Evolutionary conservation across 2,329 filamentous ascomycete species (phyloP).

Genomic region (Diaporthe longicolla): DNA sequence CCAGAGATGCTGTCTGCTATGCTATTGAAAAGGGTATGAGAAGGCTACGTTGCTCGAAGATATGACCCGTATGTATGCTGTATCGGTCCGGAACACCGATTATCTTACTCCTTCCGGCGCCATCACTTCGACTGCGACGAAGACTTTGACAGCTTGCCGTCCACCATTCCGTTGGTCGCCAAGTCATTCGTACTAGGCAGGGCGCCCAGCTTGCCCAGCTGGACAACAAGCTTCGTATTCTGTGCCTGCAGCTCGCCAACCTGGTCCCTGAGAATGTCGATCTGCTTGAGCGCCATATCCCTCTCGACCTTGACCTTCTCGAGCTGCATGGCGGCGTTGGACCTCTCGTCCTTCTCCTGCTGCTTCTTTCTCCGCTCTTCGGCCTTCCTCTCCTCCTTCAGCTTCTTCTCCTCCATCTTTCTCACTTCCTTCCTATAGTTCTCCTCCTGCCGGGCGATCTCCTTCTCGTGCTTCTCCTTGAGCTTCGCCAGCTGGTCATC

Average conservation of each 20-base stretch:
- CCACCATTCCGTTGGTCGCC: slow-evolving; percentile 10
- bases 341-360: slow-evolving; percentile 67
- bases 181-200: slow-evolving; percentile 16
- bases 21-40: slow-evolving; percentile 25
- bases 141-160: slow-evolving; percentile 15
- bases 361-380: slow-evolving; percentile 65
- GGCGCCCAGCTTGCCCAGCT: slow-evolving; percentile 61
- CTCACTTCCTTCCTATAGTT: slow-evolving; percentile 75
- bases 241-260: slow-evolving; percentile 71
- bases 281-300: slow-evolving; percentile 66
- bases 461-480: slow-evolving; percentile 73
- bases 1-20: slow-evolving; percentile 1
- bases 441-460: slow-evolving; percentile 76
- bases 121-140: slow-evolving; percentile 35
- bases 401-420: slow-evolving; percentile 75
- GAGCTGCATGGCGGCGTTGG: slow-evolving; percentile 65
- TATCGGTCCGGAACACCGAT: background rate
- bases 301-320: slow-evolving; percentile 65
- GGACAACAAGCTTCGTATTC: slow-evolving; percentile 71
- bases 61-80: background rate
- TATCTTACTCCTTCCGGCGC: background rate
- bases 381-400: slow-evolving; percentile 73
- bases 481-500: slow-evolving; percentile 67
- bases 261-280: slow-evolving; percentile 67
- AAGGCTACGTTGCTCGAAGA: slow-evolving; percentile 16